These are phyloP conservation scores for Dipodascopsis uninucleata DNA, from an alignment of 805 yeast genomes.

Conservation along the genomic window DNA sequence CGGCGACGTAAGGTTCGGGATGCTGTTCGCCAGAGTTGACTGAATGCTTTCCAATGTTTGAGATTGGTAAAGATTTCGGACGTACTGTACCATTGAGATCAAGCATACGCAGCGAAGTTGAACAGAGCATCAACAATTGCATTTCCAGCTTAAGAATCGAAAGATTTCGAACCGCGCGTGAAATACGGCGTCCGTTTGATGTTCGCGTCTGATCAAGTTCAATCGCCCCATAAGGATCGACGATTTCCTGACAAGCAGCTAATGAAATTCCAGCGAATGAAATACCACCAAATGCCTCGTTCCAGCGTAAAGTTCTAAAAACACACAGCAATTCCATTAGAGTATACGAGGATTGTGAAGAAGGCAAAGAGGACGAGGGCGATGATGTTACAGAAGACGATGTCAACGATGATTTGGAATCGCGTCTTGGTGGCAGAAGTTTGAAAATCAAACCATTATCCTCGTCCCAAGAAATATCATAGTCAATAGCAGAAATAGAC, in stretches of 20 bases:
- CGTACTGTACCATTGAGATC: slow-evolving; percentile 18
- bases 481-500: slow-evolving; percentile 17
- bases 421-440: slow-evolving; percentile 18
- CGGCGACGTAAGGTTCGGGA: slow-evolving; percentile 2
- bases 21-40: too few species aligned
- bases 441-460: slow-evolving; percentile 24
- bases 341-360: slow-evolving; percentile 10
- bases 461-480: slow-evolving; percentile 18
- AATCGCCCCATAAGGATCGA: slow-evolving; percentile 22
- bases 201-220: slow-evolving; percentile 27
- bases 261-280: slow-evolving; percentile 26
- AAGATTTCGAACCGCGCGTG: slow-evolving; percentile 20
- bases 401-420: neutral
- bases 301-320: slow-evolving; percentile 29
- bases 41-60: neutral
- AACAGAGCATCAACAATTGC: slow-evolving; percentile 27
- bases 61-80: too few species aligned
- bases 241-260: slow-evolving; percentile 14
- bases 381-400: neutral
- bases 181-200: slow-evolving; percentile 23
- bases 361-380: neutral
- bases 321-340: slow-evolving; percentile 27
- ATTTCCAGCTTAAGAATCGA: slow-evolving; percentile 23
- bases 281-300: slow-evolving; percentile 27
- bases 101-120: slow-evolving; percentile 25